Conservation (phyloP, 2,329 filamentous ascomycete species). For the Colletotrichum spinosum region DNA sequence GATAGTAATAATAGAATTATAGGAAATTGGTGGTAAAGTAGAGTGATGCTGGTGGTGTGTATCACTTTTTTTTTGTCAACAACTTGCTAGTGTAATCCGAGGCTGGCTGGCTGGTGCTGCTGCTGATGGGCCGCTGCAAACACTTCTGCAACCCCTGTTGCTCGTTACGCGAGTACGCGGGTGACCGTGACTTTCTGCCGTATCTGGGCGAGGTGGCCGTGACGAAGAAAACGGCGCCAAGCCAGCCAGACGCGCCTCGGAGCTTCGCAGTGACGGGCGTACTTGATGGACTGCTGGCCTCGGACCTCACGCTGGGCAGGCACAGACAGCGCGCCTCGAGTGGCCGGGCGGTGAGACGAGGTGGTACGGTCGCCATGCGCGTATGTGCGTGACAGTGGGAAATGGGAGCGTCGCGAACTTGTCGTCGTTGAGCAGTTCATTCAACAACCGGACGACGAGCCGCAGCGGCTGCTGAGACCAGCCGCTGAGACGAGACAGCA, state of each 20-base stretch:
- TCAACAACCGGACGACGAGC: conserved; percentile 1
- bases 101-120: conserved; percentile 2
- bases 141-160: conserved; percentile 20
- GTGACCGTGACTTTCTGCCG: conserved; percentile 23
- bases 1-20: too few species aligned
- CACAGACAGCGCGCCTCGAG: conserved; percentile 16
- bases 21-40: too few species aligned
- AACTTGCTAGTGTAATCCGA: conserved; percentile 15
- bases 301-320: conserved; percentile 2
- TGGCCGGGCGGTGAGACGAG: conserved; percentile 23
- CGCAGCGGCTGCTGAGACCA: background rate
- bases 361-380: conserved; percentile 26
- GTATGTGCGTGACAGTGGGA: background rate
- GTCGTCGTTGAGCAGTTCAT: background rate
- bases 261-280: conserved; percentile 20
- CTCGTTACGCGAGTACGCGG: conserved; percentile 23
- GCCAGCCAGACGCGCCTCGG: conserved; percentile 32
- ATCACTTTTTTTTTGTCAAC: too few species aligned
- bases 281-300: background rate
- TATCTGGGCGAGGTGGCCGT: conserved; percentile 10
- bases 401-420: background rate
- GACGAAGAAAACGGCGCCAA: conserved; percentile 25
- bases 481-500: background rate
- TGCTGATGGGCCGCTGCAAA: conserved; percentile 23
- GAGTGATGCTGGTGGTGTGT: too few species aligned